A percentile compares a stretch with the other conserved stretches of the same genome.
Evolutionary conservation across 2,329 filamentous ascomycete species (phyloP).

Genomic region (Pseudogymnoascus sp.): DNA sequence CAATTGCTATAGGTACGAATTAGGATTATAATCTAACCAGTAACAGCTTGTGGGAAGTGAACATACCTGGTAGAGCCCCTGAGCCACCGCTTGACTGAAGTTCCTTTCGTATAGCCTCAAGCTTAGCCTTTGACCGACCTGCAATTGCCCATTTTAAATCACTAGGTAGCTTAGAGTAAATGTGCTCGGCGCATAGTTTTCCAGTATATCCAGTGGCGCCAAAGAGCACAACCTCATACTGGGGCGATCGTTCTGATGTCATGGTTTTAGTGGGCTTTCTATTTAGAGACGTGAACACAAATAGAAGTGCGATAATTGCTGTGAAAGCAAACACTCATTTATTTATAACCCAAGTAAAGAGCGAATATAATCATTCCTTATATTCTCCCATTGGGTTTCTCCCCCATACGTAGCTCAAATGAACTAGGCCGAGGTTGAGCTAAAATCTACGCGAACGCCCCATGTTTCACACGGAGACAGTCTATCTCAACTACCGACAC

Average conservation of each 20-base stretch:
- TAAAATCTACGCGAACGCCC: not conserved
- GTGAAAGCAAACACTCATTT: not conserved
- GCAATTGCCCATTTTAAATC: constrained; percentile 82
- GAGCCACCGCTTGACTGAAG: not conserved
- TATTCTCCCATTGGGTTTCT: not conserved
- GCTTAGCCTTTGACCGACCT: constrained; percentile 69
- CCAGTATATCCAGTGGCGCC: constrained; percentile 80
- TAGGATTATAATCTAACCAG: not conserved
- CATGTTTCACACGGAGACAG: not conserved
- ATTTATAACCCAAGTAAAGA: not conserved
- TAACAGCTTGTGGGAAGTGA: not conserved
- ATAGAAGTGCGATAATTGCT: not conserved
- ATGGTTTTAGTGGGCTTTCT: not conserved
- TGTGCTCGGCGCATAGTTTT: constrained; percentile 65
- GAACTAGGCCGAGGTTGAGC: not conserved
- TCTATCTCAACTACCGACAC: not conserved
- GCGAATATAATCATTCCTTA: not conserved
- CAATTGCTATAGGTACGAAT: constrained; percentile 37
- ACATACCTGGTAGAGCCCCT: not conserved
- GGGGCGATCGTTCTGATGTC: not conserved
- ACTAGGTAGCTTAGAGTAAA: constrained; percentile 61
- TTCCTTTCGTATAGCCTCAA: constrained; percentile 47
- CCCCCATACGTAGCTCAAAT: not conserved
- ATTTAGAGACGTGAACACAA: not conserved
- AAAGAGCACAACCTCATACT: constrained; percentile 59